phyloP scores from a whole-genome alignment of 2,329 filamentous ascomycete genomes.

The Fusarium brevicatenulatum region DNA sequence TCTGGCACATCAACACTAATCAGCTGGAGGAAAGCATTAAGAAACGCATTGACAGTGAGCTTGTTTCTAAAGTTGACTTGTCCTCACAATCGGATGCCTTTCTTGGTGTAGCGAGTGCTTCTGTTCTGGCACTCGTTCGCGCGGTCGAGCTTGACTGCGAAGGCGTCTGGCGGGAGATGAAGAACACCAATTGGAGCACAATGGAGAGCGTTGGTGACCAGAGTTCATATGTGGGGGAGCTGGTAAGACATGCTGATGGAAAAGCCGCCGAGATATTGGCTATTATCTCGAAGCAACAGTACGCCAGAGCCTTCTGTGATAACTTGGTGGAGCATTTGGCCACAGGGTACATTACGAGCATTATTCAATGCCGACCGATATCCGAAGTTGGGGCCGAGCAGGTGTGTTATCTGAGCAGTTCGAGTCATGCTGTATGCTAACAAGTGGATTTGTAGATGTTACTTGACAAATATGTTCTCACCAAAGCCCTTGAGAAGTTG shows the following conservation, averaged over 20 bases:
- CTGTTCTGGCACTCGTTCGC: conserved; percentile 84
- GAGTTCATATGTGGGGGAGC: conserved; percentile 87
- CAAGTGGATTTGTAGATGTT: conserved; percentile 74
- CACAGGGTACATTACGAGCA: conserved; percentile 80
- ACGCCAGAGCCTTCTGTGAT: conserved; percentile 93
- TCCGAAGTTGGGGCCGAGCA: conserved; percentile 95
- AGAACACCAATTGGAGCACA: conserved; percentile 92
- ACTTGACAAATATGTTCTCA: conserved; percentile 91
- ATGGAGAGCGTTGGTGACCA: conserved; percentile 95
- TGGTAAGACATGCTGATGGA: conserved; percentile 77
- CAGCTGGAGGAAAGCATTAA: conserved; percentile 96
- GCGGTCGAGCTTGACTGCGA: conserved; percentile 86
- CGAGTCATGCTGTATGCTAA: conserved; percentile 8
- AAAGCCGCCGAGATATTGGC: conserved; percentile 79
- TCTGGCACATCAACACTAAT: conserved; percentile 92
- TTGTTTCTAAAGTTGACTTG: conserved; percentile 81
- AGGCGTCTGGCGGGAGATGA: conserved; percentile 94
- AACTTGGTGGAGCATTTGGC: conserved; percentile 92
- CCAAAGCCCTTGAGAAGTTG: conserved; percentile 79
- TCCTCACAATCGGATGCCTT: conserved; percentile 95
- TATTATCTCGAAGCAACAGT: conserved; percentile 88
- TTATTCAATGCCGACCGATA: conserved; percentile 89
- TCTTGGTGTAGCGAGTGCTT: conserved; percentile 90
- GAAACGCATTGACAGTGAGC: conserved; percentile 83
- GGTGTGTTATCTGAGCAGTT: conserved; percentile 57